Percentiles rank a stretch among this genome's conserved stretches.
Evolutionary conservation across 257 asterid genomes (phyloP).

Genomic region (Nicotiana otophora): DNA sequence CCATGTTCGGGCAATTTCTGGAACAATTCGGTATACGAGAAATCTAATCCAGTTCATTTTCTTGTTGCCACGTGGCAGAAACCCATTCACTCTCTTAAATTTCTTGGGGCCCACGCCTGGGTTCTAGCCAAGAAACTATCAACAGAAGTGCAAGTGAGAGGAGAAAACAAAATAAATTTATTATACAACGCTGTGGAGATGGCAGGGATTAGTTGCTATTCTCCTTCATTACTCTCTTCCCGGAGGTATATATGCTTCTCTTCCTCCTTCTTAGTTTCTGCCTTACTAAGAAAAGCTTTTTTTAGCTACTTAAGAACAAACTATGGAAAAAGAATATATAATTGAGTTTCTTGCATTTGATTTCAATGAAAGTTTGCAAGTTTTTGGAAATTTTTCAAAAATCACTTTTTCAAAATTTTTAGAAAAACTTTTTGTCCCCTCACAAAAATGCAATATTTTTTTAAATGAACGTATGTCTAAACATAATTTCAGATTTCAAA

Average conservation of each 20-base stretch:
- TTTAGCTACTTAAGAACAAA: neutral
- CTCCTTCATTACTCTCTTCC: constrained; percentile 50
- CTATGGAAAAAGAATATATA: neutral
- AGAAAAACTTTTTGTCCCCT: too few relatives aligned
- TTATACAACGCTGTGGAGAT: constrained; percentile 17
- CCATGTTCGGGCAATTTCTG: too few relatives aligned
- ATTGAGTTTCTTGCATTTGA: neutral
- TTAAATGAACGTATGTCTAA: too few relatives aligned
- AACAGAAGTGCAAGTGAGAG: constrained; percentile 10
- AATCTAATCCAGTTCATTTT: constrained; percentile 36
- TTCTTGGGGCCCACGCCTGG: constrained; percentile 35
- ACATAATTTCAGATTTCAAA: too few relatives aligned
- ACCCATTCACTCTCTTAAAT: constrained; percentile 42
- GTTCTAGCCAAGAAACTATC: constrained; percentile 11
- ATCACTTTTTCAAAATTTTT: too few relatives aligned
- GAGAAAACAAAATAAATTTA: neutral
- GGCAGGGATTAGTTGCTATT: constrained; percentile 60
- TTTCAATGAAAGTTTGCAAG: neutral
- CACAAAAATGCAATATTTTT: too few relatives aligned
- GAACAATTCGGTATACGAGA: neutral
- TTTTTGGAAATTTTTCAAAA: too few relatives aligned
- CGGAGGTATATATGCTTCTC: constrained; percentile 31
- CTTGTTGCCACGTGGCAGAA: constrained; percentile 55
- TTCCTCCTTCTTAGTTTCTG: neutral
- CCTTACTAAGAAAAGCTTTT: neutral